Evolutionary conservation across 768 basidiomycete species (phyloP).

Genomic region (Inosperma sp.): DNA sequence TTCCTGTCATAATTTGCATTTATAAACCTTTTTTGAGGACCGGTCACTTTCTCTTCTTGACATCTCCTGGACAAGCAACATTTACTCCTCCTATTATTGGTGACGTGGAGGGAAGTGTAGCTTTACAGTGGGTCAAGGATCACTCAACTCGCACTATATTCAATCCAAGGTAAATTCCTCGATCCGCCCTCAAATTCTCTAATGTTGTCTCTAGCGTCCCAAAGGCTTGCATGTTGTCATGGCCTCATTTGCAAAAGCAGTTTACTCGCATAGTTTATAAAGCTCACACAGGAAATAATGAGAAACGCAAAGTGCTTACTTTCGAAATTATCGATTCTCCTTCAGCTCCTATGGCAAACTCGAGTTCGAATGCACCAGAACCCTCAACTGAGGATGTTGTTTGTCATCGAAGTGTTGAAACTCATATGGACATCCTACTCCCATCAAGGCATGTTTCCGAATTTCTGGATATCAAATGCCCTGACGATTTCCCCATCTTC

Average conservation of each 20-base stretch:
- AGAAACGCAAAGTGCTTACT: neutral
- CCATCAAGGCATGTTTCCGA: slow-evolving; percentile 7
- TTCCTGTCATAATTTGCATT: neutral
- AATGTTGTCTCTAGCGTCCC: slow-evolving; percentile 16
- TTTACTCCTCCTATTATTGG: slow-evolving; percentile 49
- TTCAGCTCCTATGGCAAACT: neutral
- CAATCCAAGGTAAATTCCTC: slow-evolving; percentile 48
- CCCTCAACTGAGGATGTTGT: neutral
- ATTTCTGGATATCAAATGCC: neutral
- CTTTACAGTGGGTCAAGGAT: slow-evolving; percentile 43
- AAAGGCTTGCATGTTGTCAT: slow-evolving; percentile 12
- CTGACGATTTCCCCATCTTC: too few species aligned
- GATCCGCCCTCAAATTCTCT: neutral
- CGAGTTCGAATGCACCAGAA: neutral
- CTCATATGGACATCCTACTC: slow-evolving; percentile 5
- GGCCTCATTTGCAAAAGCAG: slow-evolving; percentile 6
- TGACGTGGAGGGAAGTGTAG: slow-evolving; percentile 10
- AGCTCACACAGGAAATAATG: neutral
- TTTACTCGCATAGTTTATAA: slow-evolving; percentile 7
- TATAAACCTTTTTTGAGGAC: slow-evolving; percentile 34
- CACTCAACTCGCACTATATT: slow-evolving; percentile 34
- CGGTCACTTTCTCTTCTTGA: slow-evolving; percentile 56
- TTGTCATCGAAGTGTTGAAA: slow-evolving; percentile 6
- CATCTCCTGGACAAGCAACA: slow-evolving; percentile 30
- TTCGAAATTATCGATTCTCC: neutral